phyloP scores from a whole-genome alignment of 192 early-diverging fungal species.

The Oehlia diaphana region DNA sequence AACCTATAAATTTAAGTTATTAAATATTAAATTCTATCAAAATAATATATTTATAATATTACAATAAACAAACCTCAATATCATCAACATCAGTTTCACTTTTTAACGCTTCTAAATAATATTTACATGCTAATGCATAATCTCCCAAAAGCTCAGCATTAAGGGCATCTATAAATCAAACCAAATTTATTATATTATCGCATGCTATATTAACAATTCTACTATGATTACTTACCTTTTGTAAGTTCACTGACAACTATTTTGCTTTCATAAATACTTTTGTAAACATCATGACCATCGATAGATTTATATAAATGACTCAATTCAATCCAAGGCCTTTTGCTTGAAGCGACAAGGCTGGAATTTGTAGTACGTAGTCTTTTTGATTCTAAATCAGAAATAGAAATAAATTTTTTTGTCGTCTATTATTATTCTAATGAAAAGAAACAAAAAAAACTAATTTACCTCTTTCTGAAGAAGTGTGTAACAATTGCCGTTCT shows the following conservation, averaged over 20 bases:
- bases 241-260: slow-evolving; percentile 49
- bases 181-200: background rate
- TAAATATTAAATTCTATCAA: background rate
- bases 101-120: slow-evolving; percentile 39
- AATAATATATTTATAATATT: background rate
- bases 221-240: slow-evolving; percentile 31
- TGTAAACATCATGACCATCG: slow-evolving; percentile 62
- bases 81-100: slow-evolving; percentile 46
- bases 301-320: slow-evolving; percentile 65
- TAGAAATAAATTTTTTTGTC: background rate
- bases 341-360: slow-evolving; percentile 28
- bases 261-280: slow-evolving; percentile 60
- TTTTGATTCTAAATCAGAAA: slow-evolving; percentile 21
- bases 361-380: slow-evolving; percentile 30
- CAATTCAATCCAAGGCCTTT: slow-evolving; percentile 57
- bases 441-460: background rate
- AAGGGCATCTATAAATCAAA: slow-evolving; percentile 46
- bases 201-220: background rate
- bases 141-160: slow-evolving; percentile 60
- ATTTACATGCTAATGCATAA: slow-evolving; percentile 51
- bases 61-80: slow-evolving; percentile 34
- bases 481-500: slow-evolving; percentile 44
- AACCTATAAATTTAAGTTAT: background rate
- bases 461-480: slow-evolving; percentile 33
- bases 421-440: background rate